Evolutionary conservation across 73 alveolate genomes (phyloP), one percentile per base, ranked within the genome.

Genomic region (Stentor coeruleus): DNA sequence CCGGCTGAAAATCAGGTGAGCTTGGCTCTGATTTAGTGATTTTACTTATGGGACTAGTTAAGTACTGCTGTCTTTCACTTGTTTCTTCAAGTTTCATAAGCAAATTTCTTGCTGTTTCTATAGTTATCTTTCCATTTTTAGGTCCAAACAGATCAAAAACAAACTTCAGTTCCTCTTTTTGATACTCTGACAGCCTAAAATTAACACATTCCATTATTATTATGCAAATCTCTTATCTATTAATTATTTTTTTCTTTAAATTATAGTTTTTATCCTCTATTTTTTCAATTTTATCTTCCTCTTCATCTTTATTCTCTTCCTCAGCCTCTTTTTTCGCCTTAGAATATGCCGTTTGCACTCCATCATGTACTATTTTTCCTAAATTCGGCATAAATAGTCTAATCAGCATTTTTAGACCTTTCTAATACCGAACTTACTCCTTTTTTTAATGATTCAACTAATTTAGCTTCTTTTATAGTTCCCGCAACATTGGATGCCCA

Each of bases 401-500:
- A 75, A 15, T 38, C 72, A 14, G 39, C 28, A 26, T 75, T 39
- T 75, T 75, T 75, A 1, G 83, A 39, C 39, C 39, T 75, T 1
- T 75, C 83, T 36, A 75, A 15, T 15, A 40, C 83, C 33, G 15
- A 20, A 1, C 35, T 20, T 36, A 66, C 83, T 2, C 59, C 84
- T 20, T 66, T 40, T 75, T 75, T 75, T 20, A 40, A 20, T 1
- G 38, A 37, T 35, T 35, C 83, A 36, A 75, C 38, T 37, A 37
- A 14, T 75, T 39, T 39, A 14, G 14, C 38, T 15, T 75, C 83
- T 38, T 75, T 75, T 75, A 40, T 37, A 14, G 59, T 75, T 33
- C n/a, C 72, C 20, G 38, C 59, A 75, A 66, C 83, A 0, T 14
- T 15, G 26, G 83, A 75, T 37, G 83, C 58, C 72, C 83, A 37